Percentiles rank a stretch among this genome's conserved stretches.
phyloP scores from a whole-genome alignment of 768 basidiomycete genomes.

The Serendipita indica region DNA sequence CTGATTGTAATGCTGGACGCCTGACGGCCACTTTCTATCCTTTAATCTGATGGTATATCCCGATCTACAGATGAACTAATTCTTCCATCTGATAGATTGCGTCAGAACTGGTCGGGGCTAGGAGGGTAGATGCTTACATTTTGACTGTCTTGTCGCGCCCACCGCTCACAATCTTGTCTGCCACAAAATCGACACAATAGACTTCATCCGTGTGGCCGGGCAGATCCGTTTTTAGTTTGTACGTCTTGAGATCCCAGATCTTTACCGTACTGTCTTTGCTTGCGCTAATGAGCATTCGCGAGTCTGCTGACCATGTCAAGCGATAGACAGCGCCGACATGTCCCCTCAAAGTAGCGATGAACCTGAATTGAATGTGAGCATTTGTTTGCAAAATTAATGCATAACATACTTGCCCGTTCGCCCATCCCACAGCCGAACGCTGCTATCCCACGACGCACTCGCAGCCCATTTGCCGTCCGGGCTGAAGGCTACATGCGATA shows the following conservation, averaged over 20 bases:
- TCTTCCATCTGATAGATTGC: conserved; percentile 10
- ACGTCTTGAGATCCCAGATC: conserved; percentile 94
- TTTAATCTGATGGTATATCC: background rate
- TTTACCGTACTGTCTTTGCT: conserved; percentile 95
- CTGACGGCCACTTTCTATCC: background rate
- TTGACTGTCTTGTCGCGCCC: conserved; percentile 83
- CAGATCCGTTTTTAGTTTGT: conserved; percentile 86
- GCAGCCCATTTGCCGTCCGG: conserved; percentile 90
- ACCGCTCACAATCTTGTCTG: conserved; percentile 98
- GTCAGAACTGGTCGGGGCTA: background rate
- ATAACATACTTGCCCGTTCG: conserved; percentile 29
- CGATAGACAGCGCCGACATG: conserved; percentile 93
- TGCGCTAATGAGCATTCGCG: conserved; percentile 79
- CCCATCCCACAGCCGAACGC: conserved; percentile 84
- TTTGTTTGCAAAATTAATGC: background rate
- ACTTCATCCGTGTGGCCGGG: conserved; percentile 97
- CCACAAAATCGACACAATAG: conserved; percentile 97
- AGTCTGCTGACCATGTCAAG: conserved; percentile 90
- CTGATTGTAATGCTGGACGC: background rate
- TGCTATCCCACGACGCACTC: conserved; percentile 80
- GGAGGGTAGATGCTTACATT: conserved; percentile 48
- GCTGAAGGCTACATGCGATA: conserved; percentile 86
- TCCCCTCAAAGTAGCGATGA: conserved; percentile 77
- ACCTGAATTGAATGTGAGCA: conserved; percentile 32
- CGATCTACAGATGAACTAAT: background rate